phyloP scores from a whole-genome alignment of 805 yeast species.

The Pichia phayaonensis region DNA sequence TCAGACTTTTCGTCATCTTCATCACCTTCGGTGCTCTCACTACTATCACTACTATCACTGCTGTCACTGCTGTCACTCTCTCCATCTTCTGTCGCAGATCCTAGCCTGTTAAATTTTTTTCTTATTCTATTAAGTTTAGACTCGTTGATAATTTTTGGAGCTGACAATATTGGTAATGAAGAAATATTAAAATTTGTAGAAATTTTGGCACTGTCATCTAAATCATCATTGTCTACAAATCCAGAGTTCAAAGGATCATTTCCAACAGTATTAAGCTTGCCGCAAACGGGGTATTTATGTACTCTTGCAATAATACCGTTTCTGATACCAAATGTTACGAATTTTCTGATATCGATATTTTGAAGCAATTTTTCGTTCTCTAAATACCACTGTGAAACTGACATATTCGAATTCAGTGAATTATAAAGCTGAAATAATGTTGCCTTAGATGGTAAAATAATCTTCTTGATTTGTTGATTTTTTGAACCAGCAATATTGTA shows the following conservation, averaged over 20 bases:
- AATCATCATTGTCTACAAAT: background rate
- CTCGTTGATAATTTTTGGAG: background rate
- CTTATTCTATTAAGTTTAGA: background rate
- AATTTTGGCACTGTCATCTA: background rate
- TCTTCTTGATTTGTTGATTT: conserved; percentile 9
- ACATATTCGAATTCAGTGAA: conserved; percentile 68
- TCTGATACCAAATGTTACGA: conserved; percentile 79
- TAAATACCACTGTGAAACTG: conserved; percentile 74
- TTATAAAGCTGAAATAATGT: conserved; percentile 66
- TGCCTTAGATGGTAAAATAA: conserved; percentile 51
- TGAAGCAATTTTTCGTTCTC: conserved; percentile 51
- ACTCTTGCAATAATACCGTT: conserved; percentile 79
- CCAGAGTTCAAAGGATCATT: conserved; percentile 16
- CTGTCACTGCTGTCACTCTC: background rate
- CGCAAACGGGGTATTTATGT: conserved; percentile 62
- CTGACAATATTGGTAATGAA: background rate
- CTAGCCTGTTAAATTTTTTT: background rate
- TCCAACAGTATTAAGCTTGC: conserved; percentile 26
- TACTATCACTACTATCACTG: background rate
- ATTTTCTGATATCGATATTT: conserved; percentile 74
- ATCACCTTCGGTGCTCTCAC: background rate
- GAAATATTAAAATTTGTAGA: background rate
- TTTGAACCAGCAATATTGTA: background rate
- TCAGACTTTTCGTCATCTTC: background rate
- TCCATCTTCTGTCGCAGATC: background rate